Base-by-base conservation (phyloP, 148 eudicot species). In the Cornus kousa region DNA sequence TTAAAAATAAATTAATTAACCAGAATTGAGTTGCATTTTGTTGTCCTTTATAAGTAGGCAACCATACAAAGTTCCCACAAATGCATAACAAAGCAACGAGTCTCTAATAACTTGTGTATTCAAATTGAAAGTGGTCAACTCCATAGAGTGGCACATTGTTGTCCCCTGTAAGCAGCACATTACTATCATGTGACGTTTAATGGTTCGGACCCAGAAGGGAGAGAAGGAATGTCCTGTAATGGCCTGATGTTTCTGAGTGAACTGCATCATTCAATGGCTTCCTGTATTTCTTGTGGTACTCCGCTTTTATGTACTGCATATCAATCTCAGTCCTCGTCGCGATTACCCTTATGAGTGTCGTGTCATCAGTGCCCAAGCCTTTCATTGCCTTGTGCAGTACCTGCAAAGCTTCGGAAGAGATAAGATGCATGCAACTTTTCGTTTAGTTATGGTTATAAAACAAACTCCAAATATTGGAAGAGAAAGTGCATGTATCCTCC, bases 311-410 rank as follows among this genome's bases (percentile, higher is more conserved):
- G 77, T 89, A 90, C 79, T 88, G 92, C 97, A 90, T 84, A 77
- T 95, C 98, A 1, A 95, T 79, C 83, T 95, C 97, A 11, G 93
- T 81, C 80, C 98, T 87, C 57, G 97, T 91, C 77, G 90, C 93
- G 22, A 93, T 90, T 48, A 95, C 85, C 79, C 98, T 87, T 5
- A 78, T 88, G 24, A 93, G 88, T 39, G 93, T 87, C 9, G 90
- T 37, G 24, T 91, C 97, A 69, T 90, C 80, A 0, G 97, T 93
- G 82, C 98, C 98, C 84, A 95, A 14, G 37, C 97, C 97, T 75
- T 90, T 91, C 98, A 95, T 95, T 71, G 98, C 92, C 87, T 84
- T 87, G 76, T 75, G 88, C 68, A 95, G 75, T 35, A 83, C 88
- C 98, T 95, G 77, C 57, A 72, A 60, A 78, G 33, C 19, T 55